Conservation (phyloP, 768 basidiomycete species). For the Phanerodontia chrysosporium region DNA sequence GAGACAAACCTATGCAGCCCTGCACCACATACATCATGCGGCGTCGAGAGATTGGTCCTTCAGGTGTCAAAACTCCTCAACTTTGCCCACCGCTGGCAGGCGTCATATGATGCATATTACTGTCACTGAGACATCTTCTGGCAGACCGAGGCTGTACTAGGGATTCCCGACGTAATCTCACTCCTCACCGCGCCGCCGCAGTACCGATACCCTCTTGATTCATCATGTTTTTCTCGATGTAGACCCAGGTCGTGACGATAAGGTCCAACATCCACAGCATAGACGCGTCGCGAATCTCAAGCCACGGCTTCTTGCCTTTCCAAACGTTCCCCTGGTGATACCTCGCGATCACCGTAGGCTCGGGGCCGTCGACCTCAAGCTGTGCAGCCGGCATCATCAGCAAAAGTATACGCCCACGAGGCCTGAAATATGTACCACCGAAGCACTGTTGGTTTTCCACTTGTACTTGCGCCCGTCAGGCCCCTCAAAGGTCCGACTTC, state of each 20-base stretch:
- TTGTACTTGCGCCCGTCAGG: constrained; percentile 6
- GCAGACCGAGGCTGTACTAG: too few relatives aligned
- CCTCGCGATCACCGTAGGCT: neutral
- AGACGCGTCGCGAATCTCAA: constrained; percentile 2
- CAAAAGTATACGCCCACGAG: neutral
- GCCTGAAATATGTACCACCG: neutral
- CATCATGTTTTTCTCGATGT: neutral
- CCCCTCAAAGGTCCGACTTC: neutral
- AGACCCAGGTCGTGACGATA: constrained; percentile 8
- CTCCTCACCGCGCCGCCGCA: neutral
- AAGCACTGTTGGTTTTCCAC: constrained; percentile 2
- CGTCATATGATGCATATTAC: neutral
- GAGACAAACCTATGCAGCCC: too few relatives aligned
- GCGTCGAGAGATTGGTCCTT: neutral
- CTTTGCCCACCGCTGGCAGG: neutral
- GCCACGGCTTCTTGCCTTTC: neutral
- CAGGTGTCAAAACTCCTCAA: neutral
- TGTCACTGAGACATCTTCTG: too few relatives aligned
- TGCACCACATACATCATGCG: neutral
- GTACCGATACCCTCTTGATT: neutral
- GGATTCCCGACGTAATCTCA: too few relatives aligned
- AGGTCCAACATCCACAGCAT: constrained; percentile 5
- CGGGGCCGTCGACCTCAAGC: neutral
- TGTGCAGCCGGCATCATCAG: neutral
- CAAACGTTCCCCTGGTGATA: neutral